These are phyloP conservation scores for Capronia epimyces DNA, from an alignment of 2,329 filamentous ascomycete genomes.

Conservation along the genomic window DNA sequence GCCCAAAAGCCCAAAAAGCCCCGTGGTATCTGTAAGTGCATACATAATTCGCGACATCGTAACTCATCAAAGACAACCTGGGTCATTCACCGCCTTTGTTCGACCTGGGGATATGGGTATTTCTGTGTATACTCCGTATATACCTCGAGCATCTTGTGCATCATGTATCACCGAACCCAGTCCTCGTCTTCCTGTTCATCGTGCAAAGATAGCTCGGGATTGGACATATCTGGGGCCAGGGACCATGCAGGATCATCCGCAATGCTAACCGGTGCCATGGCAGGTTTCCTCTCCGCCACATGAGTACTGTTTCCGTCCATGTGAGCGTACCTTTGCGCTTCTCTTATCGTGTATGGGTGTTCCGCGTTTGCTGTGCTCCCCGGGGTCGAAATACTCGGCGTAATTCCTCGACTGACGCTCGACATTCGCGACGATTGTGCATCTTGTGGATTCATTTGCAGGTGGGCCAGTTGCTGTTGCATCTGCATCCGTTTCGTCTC, in stretches of 20 bases:
- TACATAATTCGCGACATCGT: no score
- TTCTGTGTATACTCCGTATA: no score
- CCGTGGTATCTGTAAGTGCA: no score
- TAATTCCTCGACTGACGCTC: constrained; percentile 24
- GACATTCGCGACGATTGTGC: constrained; percentile 15
- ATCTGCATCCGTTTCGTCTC: constrained; percentile 25
- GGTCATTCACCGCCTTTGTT: no score
- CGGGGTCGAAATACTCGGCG: constrained; percentile 21
- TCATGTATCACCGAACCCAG: constrained; percentile 25
- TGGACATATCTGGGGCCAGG: constrained; percentile 23
- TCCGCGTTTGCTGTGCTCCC: constrained; percentile 19
- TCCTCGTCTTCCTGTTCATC: constrained; percentile 28
- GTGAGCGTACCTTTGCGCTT: constrained; percentile 29
- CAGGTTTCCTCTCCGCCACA: constrained; percentile 1
- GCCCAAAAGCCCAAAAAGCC: no score
- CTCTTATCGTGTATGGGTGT: constrained; percentile 26
- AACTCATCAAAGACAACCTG: no score
- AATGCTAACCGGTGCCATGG: constrained; percentile 9
- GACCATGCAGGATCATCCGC: constrained; percentile 28
- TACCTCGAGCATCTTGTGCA: neutral
- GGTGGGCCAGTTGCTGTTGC: constrained; percentile 21
- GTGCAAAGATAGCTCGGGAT: constrained; percentile 22
- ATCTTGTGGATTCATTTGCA: constrained; percentile 19
- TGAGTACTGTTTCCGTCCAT: constrained; percentile 10
- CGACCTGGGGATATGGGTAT: no score